phyloP scores from a whole-genome alignment of 352 stramenopile genomes.

The Stephanocyclus meneghinianus region DNA sequence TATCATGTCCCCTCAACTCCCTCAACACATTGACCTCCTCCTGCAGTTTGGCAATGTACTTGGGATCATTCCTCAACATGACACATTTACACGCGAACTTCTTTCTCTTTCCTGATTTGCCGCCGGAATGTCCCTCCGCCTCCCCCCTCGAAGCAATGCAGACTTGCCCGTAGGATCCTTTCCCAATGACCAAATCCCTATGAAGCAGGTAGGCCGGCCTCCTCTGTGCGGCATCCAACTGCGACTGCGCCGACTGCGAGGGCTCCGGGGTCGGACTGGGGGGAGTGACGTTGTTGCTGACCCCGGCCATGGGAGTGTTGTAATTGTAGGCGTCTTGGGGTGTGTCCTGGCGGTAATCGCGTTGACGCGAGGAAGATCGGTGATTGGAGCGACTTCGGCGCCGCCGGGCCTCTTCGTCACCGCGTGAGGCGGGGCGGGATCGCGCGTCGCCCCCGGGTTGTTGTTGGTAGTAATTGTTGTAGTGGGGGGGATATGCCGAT shows the following conservation, averaged over 20 bases:
- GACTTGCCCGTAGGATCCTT: slow-evolving; percentile 81
- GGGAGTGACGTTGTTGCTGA: slow-evolving; percentile 42
- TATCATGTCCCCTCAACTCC: slow-evolving; percentile 78
- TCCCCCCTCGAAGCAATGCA: slow-evolving; percentile 80
- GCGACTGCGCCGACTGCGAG: slow-evolving; percentile 12
- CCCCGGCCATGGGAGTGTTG: slow-evolving; percentile 21
- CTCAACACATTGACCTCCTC: slow-evolving; percentile 82
- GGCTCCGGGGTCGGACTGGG: slow-evolving; percentile 21
- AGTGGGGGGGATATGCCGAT: slow-evolving; percentile 13
- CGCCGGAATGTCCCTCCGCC: slow-evolving; percentile 61
- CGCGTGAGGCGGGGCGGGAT: background rate
- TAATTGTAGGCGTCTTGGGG: slow-evolving; percentile 22
- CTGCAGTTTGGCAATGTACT: slow-evolving; percentile 84
- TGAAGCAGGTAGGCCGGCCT: slow-evolving; percentile 80
- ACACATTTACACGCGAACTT: slow-evolving; percentile 85
- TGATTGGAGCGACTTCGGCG: slow-evolving; percentile 12
- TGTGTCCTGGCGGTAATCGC: background rate
- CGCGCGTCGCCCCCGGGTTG: slow-evolving; percentile 4
- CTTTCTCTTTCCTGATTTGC: slow-evolving; percentile 74
- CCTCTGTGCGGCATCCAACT: slow-evolving; percentile 47
- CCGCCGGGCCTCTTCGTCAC: slow-evolving; percentile 10
- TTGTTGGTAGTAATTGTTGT: slow-evolving; percentile 21
- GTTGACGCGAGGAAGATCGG: background rate
- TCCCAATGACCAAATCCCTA: slow-evolving; percentile 81
- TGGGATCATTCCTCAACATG: slow-evolving; percentile 80